A percentile compares a stretch with the other conserved stretches of the same genome.
Evolutionary conservation across 78 protist genomes (phyloP).

Genomic region (Dictyostelium discoideum): dicty_2.7 NC_007089.4:3266001-3266500

Average conservation of each 20-base stretch:
- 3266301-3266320: not conserved
- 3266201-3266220: not conserved
- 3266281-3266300: not conserved
- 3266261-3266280: not conserved
- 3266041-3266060: not conserved
- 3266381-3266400: not conserved
- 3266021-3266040: not conserved
- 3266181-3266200: not conserved
- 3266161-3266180: not conserved
- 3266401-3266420: not conserved
- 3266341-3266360: not conserved
- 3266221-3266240: not conserved
- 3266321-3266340: not conserved
- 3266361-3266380: conserved; percentile 39
- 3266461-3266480: not conserved
- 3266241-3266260: not conserved
- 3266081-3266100: not conserved
- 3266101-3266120: not conserved
- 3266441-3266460: not conserved
- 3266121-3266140: not conserved
- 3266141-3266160: not conserved
- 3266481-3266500: not conserved
- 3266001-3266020: not conserved
- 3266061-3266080: not conserved
- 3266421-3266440: not conserved